Base-by-base conservation (phyloP, 2,329 filamentous ascomycete genomes). In the Botryosphaeria dothidea region DNA sequence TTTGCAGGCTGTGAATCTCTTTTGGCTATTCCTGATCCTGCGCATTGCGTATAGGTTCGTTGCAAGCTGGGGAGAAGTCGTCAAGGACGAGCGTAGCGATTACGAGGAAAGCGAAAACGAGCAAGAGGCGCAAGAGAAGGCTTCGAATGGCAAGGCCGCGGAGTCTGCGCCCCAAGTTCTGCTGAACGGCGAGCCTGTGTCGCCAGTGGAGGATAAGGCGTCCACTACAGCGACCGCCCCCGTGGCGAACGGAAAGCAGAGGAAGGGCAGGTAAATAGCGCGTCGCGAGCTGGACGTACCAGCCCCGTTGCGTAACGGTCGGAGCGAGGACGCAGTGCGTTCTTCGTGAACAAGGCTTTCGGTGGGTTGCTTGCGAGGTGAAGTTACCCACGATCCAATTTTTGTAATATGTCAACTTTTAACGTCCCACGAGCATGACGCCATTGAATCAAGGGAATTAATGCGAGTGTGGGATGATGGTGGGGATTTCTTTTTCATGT, bases 21-120 rank as follows among this genome's bases (percentile, higher is more conserved):
- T 93, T 79, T 94, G 91, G 91, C 85, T 93, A 66, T 92, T 88
- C 78, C 87, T 90, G 77, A 92, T 94, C 71, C 75, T 90, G 66
- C 84, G 90, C 68, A 92, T 93, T 68, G 89, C 89, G 52, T 91
- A 88, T 71, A 84, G 90, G 66, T 90, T 92, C 69, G 80, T 90
- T 19, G 82, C 85, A 46, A 85, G 84, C 31, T 66, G 64, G 66
- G 67, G 66, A 71, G 84, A 85, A 61, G 82, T 83, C 21, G 84
- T 84, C 36, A 85, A 88, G 58, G 91, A 93, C 72, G 91, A 92
- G 67, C 84, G 91, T 67, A 92, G 89, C 67, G 89, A 90, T 52
- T 87, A 88, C 34, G 86, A 87, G 43, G 73, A 75, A 8, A 75
- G 69, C 9, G 61, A 51, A 36, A 56, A 62, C 27, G 64, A 52